Evolutionary conservation across 371 early-diverging fungal genomes (phyloP), one percentile per base, ranked within the genome.

Genomic region (Capillidium rhysosporum): DNA sequence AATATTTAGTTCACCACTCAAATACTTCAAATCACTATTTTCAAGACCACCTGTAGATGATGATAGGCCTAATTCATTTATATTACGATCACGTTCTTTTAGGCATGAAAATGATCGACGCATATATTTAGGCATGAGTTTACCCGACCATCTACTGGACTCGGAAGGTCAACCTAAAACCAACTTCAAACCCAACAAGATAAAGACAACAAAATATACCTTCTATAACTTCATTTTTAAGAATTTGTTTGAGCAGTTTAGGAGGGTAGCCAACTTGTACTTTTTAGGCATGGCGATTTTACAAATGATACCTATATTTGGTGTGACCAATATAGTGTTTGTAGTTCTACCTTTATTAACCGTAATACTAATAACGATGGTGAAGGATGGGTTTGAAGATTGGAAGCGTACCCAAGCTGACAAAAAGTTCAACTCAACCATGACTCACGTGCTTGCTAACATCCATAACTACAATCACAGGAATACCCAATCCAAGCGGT

Each of bases 351-450:
- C 98, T 1, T 79, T 99, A 55, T 63, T 81, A 40, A 68, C 84
- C 21, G 93, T 98, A 4, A 75, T 98, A 20, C 68, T 70, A 18
- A 80, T 89, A 44, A 89, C 93, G 0, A 95, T 92, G 14, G 58
- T 89, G 56, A 99, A 97, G 66, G 97, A 97, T 63, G 98, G 76
- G 4, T 72, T 97, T 47, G 97, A 97, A 67, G 99, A 99, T 67
- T 86, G 80, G 62, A 83, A 86, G 56, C 79, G 98, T 23, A 94
- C 93, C 62, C 71, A 81, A 54, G 73, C 86, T 1, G 99, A 99
- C 64, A 70, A 76, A 7, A 72, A 75, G 46, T 83, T 85, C 47
- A 98, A 98, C 69, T 72, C 77, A 52, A 75, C 82, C 28, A 68
- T 69, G 24, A 76, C 86, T 8, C 73, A 72, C 44, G 73, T 78